Percentiles rank a stretch among this genome's conserved stretches.
phyloP scores from a whole-genome alignment of 176 grass and related monocot genomes.

The Cymbopogon citratus region DNA sequence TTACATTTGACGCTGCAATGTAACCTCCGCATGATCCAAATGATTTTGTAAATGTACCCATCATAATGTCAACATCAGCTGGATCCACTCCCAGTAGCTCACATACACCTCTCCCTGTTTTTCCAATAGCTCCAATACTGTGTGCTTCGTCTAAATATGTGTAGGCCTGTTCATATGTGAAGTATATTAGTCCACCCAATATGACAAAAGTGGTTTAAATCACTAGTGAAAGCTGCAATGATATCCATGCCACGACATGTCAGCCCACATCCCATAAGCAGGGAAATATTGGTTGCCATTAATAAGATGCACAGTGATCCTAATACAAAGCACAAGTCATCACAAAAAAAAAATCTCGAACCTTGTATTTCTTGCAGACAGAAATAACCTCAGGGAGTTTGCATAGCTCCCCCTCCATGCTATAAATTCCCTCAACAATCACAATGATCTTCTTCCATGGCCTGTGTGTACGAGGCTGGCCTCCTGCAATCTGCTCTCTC shows the following conservation, averaged over 20 bases:
- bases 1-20: conserved; percentile 86
- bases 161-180: conserved; percentile 54
- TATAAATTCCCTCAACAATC: conserved; percentile 94
- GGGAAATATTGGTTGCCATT: neutral
- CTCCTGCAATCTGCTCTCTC: conserved; percentile 79
- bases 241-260: conserved; percentile 8
- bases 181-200: conserved; percentile 8
- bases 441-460: conserved; percentile 98
- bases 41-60: conserved; percentile 97
- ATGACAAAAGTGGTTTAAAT: neutral
- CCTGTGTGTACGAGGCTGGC: conserved; percentile 81
- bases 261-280: neutral
- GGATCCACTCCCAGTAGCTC: conserved; percentile 88
- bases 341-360: conserved; percentile 25
- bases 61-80: conserved; percentile 91
- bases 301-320: conserved; percentile 5
- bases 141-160: conserved; percentile 96
- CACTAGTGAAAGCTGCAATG: neutral
- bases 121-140: conserved; percentile 91
- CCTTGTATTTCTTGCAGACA: conserved; percentile 97
- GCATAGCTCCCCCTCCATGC: conserved; percentile 97
- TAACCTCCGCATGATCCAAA: conserved; percentile 94
- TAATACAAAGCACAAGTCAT: conserved; percentile 11
- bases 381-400: conserved; percentile 84
- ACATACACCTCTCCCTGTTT: conserved; percentile 79